These are phyloP conservation scores for Debaryomycetaceae sp. DNA, from an alignment of 1,139 yeast genomes.

Conservation along the genomic window DNA sequence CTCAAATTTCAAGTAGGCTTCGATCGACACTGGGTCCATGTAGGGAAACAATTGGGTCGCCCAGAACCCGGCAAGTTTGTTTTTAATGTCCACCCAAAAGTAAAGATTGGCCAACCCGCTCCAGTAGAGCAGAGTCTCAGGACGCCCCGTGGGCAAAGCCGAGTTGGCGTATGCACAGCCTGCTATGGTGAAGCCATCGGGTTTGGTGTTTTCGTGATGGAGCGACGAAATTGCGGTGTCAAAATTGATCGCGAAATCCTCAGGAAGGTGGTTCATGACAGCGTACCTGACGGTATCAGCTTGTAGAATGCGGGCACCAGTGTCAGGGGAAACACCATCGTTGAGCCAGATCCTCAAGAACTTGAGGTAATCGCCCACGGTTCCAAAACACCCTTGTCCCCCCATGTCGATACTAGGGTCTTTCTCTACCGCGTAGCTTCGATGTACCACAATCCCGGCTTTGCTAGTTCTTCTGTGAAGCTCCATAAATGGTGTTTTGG, in stretches of 20 bases:
- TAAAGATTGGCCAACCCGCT: conserved; percentile 42
- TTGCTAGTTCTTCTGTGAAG: conserved; percentile 21
- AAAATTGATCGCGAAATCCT: conserved; percentile 18
- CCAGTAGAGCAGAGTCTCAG: conserved; percentile 39
- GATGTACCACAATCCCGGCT: conserved; percentile 12
- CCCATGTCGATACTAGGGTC: conserved; percentile 41
- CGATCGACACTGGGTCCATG: conserved; percentile 15
- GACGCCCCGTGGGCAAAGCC: conserved; percentile 35
- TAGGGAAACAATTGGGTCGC: conserved; percentile 37
- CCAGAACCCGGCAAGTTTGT: conserved; percentile 40
- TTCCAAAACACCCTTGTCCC: conserved; percentile 47
- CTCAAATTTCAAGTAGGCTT: conserved; percentile 16
- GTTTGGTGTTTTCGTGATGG: conserved; percentile 33
- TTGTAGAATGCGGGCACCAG: conserved; percentile 29
- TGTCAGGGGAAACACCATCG: conserved; percentile 38
- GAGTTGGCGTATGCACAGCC: conserved; percentile 64
- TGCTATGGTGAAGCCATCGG: conserved; percentile 76
- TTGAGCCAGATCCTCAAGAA: conserved; percentile 45
- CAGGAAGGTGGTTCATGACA: conserved; percentile 30
- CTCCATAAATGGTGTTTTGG: conserved; percentile 14
- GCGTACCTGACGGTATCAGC: conserved; percentile 30
- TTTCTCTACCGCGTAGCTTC: conserved; percentile 14
- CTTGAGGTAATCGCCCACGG: conserved; percentile 39
- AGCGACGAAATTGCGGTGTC: conserved; percentile 13
- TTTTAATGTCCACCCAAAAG: conserved; percentile 44